Base-by-base conservation (phyloP, 2,329 filamentous ascomycete species). In the Nakataea oryzae region DNA sequence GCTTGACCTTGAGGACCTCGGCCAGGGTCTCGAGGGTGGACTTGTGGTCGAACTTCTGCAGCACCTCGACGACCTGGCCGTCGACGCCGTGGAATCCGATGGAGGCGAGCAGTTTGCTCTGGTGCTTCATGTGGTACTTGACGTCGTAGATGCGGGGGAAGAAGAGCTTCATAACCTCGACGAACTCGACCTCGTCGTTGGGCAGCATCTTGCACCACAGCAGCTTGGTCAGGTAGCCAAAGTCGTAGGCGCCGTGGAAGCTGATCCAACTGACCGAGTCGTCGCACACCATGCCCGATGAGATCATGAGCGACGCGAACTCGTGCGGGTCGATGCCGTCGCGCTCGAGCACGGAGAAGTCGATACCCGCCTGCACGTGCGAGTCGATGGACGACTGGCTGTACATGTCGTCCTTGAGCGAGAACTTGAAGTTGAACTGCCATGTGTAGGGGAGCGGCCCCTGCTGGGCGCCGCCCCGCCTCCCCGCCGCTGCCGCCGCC, bases 361-460 rank as follows among this genome's bases (percentile, higher is more conserved):
- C 91, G 65, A 97, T 93, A n/a, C 95, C 95, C 2, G 91, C 91
- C 69, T 91, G 88, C 68, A 91, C 88, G 26, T 97, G 83, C 68
- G 96, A 91, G 66, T 95, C 89, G 67, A 97, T 97, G 21, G 92
- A 97, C 63, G 92, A 89, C 72, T 96, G 89, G 66, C 96, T 95
- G 76, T 96, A 97, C 95, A 99, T 99, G 76, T 99, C 95, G 54
- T 93, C 86, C 67, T 95, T 90, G 12, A 97, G 81, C 1, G 91
- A 95, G 75, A 97, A 99, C 69, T 93, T 89, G 77, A 99, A 99
- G 80, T 99, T 97, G 82, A 99, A 99, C 69, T 97, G 93, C 95
- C 95, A 99, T 24, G 93, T 96, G 72, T 90, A 96, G 21, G 91
- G 93, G 63, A 91, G 86, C 59, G 84, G 81, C 24, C 72, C 74